Evolutionary conservation across 345 rosid species (phyloP), one percentile per base, ranked within the genome.

Genomic region (Boechera stricta): DNA sequence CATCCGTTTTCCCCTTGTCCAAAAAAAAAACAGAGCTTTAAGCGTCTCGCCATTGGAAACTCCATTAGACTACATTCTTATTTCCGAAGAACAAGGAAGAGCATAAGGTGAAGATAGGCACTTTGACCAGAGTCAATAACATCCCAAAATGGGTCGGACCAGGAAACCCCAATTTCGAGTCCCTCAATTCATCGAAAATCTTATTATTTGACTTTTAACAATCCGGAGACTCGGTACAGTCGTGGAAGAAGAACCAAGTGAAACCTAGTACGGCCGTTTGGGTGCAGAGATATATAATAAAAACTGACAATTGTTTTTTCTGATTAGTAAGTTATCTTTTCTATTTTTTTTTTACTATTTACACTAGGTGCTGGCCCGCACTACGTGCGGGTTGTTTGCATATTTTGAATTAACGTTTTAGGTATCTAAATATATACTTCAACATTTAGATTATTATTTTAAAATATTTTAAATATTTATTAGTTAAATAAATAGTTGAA

Each of bases 51-150:
- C 44, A 18, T 7, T 58, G 55, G 10, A 58, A 58, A 32, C 54
- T 59, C 44, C 56, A 57, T 12, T 21, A 71, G 24, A 45, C 47
- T 32, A 60, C 67, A 35, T 64, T 64, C 28, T 33, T 13, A 6
- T 47, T 32, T 8, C 69, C 55, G 26, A 45, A 45, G 41, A 18
- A 45, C 5, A 15, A 29, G 10, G 4, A 47, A 2, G 41, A 47
- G 10, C 28, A 10, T 60, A 60, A 36, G 24, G 24, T 58, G 10
- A 60, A 21, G 18, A 13, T 41, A 0, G 29, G 16, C n/a, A 29
- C 9, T 45, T 29, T 64, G 55, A 45, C 39, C 39, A 31, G 45
- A 48, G 33, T 47, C 44, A 32, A 51, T 29, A 4, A 9, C 5
- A 18, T 21, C 69, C 28, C 45, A 15, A 56, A 21, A 1, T 21